Evolutionary conservation across 2,329 filamentous ascomycete genomes (phyloP).

Genomic region (Leptographium flavum): DNA sequence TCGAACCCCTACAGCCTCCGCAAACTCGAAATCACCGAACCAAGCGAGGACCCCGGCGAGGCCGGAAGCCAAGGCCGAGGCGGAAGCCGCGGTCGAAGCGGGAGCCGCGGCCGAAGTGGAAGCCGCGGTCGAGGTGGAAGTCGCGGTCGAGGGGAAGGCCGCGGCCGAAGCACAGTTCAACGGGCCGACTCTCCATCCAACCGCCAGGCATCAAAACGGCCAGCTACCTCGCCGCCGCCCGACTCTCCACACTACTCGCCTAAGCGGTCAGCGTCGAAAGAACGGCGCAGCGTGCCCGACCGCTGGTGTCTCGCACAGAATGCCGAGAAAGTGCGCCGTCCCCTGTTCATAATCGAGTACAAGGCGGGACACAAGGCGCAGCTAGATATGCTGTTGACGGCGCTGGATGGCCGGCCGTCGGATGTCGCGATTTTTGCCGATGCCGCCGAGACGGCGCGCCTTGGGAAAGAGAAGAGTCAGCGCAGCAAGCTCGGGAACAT

Average conservation of each 20-base stretch:
- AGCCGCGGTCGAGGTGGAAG: too few species aligned
- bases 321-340: not conserved
- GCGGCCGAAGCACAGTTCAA: too few species aligned
- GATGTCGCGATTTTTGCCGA: not conserved
- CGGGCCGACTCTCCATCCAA: not conserved
- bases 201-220: not conserved
- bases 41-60: not conserved
- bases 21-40: not conserved
- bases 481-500: not conserved
- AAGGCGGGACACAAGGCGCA: not conserved
- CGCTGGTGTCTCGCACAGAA: constrained; percentile 1
- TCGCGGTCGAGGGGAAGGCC: too few species aligned
- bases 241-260: not conserved
- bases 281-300: constrained; percentile 1
- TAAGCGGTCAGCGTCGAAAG: not conserved
- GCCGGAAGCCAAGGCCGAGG: too few species aligned
- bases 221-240: not conserved
- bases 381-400: not conserved
- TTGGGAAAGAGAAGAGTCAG: not conserved
- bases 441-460: not conserved
- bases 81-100: too few species aligned
- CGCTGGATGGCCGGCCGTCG: not conserved
- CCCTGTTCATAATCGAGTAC: constrained; percentile 1
- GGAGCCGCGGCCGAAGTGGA: too few species aligned
- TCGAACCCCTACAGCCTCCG: constrained; percentile 1